A percentile compares a stretch with the other conserved stretches of the same genome.
Evolutionary conservation across 441 rosid genomes (phyloP).

Genomic region (Viola pubescens): DNA sequence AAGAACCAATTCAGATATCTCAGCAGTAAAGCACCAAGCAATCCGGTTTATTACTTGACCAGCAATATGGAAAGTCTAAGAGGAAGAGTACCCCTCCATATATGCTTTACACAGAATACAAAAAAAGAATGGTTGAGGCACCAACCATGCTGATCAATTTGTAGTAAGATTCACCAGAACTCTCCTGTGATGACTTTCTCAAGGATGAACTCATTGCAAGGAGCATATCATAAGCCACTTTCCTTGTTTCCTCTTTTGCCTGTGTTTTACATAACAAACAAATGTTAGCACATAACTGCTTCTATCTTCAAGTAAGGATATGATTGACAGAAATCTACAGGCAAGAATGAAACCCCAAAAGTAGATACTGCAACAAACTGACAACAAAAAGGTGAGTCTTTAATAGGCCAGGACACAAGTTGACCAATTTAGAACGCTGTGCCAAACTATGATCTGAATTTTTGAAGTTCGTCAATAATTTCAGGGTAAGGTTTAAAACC

Average conservation of each 20-base stretch:
- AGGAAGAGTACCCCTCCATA: not conserved
- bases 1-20: too few relatives aligned
- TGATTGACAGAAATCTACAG: too few relatives aligned
- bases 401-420: too few relatives aligned
- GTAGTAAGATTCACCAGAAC: slow-evolving; percentile 37
- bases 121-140: slow-evolving; percentile 5
- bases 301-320: too few relatives aligned
- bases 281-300: not conserved
- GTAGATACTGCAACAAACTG: not conserved
- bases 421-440: too few relatives aligned
- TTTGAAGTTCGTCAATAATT: too few relatives aligned
- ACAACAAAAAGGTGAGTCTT: not conserved
- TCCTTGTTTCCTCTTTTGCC: slow-evolving; percentile 76
- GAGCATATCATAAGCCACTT: slow-evolving; percentile 70
- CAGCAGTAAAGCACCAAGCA: too few relatives aligned
- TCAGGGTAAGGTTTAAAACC: too few relatives aligned
- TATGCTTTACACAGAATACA: not conserved
- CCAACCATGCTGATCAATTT: slow-evolving; percentile 77
- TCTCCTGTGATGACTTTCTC: slow-evolving; percentile 31
- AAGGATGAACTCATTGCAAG: slow-evolving; percentile 45
- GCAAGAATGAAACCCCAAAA: too few relatives aligned
- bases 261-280: slow-evolving; percentile 20
- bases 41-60: not conserved
- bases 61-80: not conserved
- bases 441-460: too few relatives aligned